A percentile compares a stretch with the other conserved stretches of the same genome.
Evolutionary conservation across 345 rosid genomes (phyloP).

Genomic region (Salix brachista): DNA sequence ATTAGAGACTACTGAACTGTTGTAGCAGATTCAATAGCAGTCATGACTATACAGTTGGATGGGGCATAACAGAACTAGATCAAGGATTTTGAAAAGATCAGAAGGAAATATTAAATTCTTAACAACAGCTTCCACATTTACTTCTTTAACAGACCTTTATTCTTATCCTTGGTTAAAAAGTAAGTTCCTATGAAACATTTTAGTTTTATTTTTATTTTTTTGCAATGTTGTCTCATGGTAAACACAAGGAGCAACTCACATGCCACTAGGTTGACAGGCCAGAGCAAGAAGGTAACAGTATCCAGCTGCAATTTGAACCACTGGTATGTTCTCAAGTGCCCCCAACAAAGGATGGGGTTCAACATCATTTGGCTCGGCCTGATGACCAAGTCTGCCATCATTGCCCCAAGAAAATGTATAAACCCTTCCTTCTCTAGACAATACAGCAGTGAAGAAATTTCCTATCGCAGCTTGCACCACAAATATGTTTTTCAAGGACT

Average conservation of each 20-base stretch:
- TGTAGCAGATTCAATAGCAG: not conserved
- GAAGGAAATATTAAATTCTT: not conserved
- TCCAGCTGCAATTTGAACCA: constrained; percentile 93
- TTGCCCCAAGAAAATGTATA: constrained; percentile 91
- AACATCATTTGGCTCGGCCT: constrained; percentile 60
- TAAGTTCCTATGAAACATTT: not conserved
- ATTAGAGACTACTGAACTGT: not conserved
- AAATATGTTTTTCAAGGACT: constrained; percentile 70
- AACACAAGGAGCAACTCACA: constrained; percentile 54
- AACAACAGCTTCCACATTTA: not conserved
- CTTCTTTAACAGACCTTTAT: not conserved
- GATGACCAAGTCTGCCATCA: constrained; percentile 77
- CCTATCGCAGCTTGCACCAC: constrained; percentile 93
- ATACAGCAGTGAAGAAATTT: constrained; percentile 81
- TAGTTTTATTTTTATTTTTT: not conserved
- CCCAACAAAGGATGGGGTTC: constrained; percentile 85
- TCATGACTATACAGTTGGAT: not conserved
- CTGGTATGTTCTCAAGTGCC: constrained; percentile 75
- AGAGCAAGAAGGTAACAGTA: constrained; percentile 92
- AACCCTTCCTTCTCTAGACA: constrained; percentile 93
- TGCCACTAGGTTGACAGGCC: constrained; percentile 85
- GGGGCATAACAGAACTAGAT: not conserved
- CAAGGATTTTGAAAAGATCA: not conserved
- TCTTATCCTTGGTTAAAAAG: not conserved
- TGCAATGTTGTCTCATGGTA: not conserved